Evolutionary conservation across 1,284 basidiomycete genomes (phyloP).

Genomic region (Takashimella koratensis): DNA sequence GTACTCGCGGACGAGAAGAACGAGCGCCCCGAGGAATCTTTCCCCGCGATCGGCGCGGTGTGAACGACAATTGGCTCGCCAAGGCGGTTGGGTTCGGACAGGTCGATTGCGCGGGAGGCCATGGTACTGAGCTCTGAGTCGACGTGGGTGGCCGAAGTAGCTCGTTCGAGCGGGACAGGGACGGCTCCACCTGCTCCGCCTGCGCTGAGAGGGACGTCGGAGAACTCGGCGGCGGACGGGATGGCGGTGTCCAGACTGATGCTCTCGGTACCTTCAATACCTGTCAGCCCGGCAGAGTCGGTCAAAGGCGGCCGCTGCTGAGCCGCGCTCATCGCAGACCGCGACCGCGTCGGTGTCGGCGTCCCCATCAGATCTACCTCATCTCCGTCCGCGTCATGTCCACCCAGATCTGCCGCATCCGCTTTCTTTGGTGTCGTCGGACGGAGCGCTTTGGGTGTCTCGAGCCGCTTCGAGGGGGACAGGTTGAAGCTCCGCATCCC

Average conservation of each 20-base stretch:
- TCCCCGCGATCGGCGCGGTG: too few species aligned
- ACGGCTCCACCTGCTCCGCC: not conserved
- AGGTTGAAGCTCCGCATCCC: not conserved
- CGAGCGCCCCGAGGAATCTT: conserved; percentile 14
- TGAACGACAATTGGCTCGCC: too few species aligned
- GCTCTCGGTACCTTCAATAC: conserved; percentile 1
- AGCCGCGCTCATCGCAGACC: conserved; percentile 2
- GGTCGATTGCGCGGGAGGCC: not conserved
- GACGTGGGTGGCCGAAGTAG: not conserved
- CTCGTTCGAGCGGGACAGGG: conserved; percentile 18
- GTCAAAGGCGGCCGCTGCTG: not conserved
- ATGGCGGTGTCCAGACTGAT: conserved; percentile 12
- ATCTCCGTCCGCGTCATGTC: too few species aligned
- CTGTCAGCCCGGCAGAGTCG: not conserved
- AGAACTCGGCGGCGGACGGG: conserved; percentile 14
- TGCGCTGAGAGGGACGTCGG: not conserved
- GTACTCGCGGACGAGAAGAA: conserved; percentile 22
- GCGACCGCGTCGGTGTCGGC: conserved; percentile 17
- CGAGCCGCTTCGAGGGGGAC: not conserved
- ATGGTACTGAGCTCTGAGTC: not conserved
- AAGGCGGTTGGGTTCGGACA: not conserved
- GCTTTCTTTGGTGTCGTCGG: too few species aligned
- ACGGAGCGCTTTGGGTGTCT: not conserved
- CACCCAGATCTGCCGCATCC: too few species aligned
- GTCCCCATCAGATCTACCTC: not conserved